These are phyloP conservation scores for Hirsutella thompsonii DNA, from an alignment of 2,329 filamentous ascomycete genomes.

Conservation along the genomic window DNA sequence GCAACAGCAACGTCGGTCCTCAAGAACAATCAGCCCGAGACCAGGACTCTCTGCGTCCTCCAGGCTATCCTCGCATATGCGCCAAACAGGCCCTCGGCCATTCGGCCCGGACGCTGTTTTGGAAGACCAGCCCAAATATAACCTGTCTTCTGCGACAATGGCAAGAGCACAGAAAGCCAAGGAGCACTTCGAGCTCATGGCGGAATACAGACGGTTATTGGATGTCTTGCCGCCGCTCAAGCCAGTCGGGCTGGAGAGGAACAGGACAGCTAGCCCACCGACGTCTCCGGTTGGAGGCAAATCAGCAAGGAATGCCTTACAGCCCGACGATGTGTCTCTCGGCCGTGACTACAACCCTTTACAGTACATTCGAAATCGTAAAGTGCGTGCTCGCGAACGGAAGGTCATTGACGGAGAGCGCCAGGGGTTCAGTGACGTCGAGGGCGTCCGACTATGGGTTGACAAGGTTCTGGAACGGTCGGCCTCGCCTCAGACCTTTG, in stretches of 20 bases:
- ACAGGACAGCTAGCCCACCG: conserved; percentile 27
- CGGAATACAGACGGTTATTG: conserved; percentile 73
- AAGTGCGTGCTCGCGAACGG: conserved; percentile 67
- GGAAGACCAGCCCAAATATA: conserved; percentile 41
- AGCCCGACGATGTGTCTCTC: conserved; percentile 23
- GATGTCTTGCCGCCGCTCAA: conserved; percentile 65
- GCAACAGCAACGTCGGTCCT: conserved; percentile 55
- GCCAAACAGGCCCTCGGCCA: conserved; percentile 32
- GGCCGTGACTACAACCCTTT: conserved; percentile 80
- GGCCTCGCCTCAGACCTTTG: conserved; percentile 10
- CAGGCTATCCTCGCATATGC: conserved; percentile 26
- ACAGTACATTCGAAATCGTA: conserved; percentile 84
- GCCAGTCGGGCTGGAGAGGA: conserved; percentile 19
- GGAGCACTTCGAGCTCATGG: conserved; percentile 71
- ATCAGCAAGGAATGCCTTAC: conserved; percentile 14
- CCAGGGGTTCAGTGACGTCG: conserved; percentile 65
- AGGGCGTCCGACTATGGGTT: conserved; percentile 64
- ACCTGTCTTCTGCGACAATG: conserved; percentile 69
- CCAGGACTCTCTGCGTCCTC: conserved; percentile 29
- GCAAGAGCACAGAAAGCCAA: conserved; percentile 75
- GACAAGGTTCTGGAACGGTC: conserved; percentile 41
- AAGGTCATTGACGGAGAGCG: conserved; percentile 59
- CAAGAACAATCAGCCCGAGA: conserved; percentile 47
- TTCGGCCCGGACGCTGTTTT: conserved; percentile 28
- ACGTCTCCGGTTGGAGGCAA: conserved; percentile 23